phyloP scores from a whole-genome alignment of 305 asterid genomes.

The Nicotiana rustica region DNA sequence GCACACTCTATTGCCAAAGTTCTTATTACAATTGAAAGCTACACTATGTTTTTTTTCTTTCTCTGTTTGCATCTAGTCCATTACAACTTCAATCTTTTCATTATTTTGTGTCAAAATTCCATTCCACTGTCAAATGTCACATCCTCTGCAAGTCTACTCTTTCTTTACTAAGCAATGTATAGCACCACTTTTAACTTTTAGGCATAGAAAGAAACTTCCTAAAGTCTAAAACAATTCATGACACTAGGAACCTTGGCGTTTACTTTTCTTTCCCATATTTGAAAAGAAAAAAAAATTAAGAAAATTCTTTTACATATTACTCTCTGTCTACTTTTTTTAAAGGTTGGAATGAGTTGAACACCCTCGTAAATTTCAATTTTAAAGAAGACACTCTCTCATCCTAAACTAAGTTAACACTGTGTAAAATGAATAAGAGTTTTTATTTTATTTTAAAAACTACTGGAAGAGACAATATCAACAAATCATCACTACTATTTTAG shows the following conservation, averaged over 20 bases:
- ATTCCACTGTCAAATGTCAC: constrained; percentile 1
- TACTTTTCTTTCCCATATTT: background rate
- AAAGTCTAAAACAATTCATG: background rate
- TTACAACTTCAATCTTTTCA: background rate
- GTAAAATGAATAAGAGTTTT: too few relatives aligned
- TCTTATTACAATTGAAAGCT: constrained; percentile 14
- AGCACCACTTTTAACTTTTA: background rate
- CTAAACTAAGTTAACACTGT: too few relatives aligned
- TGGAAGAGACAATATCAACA: too few relatives aligned
- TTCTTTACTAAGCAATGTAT: background rate
- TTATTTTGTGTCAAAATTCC: background rate
- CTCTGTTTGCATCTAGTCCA: background rate
- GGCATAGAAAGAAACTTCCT: background rate
- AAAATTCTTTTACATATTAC: too few relatives aligned
- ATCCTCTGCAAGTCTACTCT: background rate
- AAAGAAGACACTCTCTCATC: too few relatives aligned
- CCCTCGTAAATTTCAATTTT: too few relatives aligned
- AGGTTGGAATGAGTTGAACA: too few relatives aligned
- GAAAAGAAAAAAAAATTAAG: too few relatives aligned
- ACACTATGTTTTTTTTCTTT: background rate
- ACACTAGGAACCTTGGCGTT: constrained; percentile 4
- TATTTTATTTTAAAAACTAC: too few relatives aligned
- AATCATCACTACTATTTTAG: too few relatives aligned
- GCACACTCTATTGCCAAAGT: background rate
- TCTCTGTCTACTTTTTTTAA: too few relatives aligned